Conservation (phyloP, 768 basidiomycete genomes). For the Lepiota brunneoincarnata region DNA sequence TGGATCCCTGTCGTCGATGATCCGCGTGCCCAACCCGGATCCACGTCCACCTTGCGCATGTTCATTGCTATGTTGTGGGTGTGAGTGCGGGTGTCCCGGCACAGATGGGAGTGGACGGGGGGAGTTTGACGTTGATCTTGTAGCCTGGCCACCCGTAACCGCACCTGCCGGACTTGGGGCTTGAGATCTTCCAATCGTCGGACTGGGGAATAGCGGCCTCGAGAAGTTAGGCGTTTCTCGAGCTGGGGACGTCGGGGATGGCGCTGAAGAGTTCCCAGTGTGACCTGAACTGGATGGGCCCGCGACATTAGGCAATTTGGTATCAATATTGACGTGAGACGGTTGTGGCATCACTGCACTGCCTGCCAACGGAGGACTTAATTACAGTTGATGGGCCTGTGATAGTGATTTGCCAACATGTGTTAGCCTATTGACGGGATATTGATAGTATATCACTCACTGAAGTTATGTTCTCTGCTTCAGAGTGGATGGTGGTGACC, state of each 20-base stretch:
- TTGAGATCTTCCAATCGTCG: not conserved
- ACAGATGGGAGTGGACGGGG: slow-evolving; percentile 7
- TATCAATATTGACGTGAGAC: not conserved
- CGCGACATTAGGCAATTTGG: not conserved
- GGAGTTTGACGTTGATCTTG: not conserved
- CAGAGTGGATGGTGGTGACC: too few species aligned
- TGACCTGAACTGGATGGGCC: not conserved
- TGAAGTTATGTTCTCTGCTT: too few species aligned
- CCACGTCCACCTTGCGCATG: not conserved
- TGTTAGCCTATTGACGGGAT: too few species aligned
- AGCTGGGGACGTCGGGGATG: not conserved
- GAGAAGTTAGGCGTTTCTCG: slow-evolving; percentile 6
- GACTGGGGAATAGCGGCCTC: not conserved
- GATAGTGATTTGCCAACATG: too few species aligned
- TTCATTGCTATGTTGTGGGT: not conserved
- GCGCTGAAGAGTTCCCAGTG: not conserved
- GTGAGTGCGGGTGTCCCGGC: not conserved
- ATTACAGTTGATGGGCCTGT: too few species aligned
- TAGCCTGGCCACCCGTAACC: not conserved
- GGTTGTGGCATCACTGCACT: not conserved
- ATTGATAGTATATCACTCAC: too few species aligned
- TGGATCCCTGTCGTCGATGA: slow-evolving; percentile 8
- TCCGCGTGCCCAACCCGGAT: not conserved
- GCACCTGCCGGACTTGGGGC: not conserved
- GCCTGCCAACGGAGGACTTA: too few species aligned